Base-by-base conservation (phyloP, 257 asterid species). In the Solanum gracilifrons region DNA sequence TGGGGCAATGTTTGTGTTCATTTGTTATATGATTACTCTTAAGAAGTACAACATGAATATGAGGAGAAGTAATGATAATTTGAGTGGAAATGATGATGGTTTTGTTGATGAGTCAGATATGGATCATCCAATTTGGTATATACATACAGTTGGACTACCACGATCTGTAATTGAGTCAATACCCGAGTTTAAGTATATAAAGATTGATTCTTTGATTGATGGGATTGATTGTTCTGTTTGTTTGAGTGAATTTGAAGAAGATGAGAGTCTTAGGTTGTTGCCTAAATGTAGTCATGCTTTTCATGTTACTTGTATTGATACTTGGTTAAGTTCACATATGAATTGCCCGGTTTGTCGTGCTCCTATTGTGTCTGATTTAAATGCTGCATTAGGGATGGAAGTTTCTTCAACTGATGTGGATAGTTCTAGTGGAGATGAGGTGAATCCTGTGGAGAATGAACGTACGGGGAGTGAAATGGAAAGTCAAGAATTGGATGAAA, bases 321-420 rank as follows among this genome's bases (percentile, higher is more conserved):
- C 94, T 29, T 96, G 99, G 99, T 48, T 96, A 7, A 88, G 92
- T 37, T 92, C 98, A 11, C 99, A 96, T 71, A 90, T 85, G 88
- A 96, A 89, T 79, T 96, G 99, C 82, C 99, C 98, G 1, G 83
- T 96, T n/a, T 95, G 99, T 83, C 98, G 98, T 3, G 94, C 99
- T 12, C 95, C 97, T 1, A 31, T 96, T 11, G 55, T 91, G 21
- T 27, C 29, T 48, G 89, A 75, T 18, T 41, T 7, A 3, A 75
- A 37, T 27, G 43, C 21, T 82, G 18, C 13, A 9, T 21, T 16
- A 37, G 55, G 60, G 39, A 7, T 69, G 13, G 69, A 13, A 51
- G 20, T 27, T 27, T 51, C 69, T 15, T 71, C 69, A 29, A 86
- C 41, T 58, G 37, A 12, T 82, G 85, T 82, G 1, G 33, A 82